A percentile compares a stretch with the other conserved stretches of the same genome.
phyloP scores from a whole-genome alignment of 2,329 filamentous ascomycete species.

The Fusarium sublunatum region DNA sequence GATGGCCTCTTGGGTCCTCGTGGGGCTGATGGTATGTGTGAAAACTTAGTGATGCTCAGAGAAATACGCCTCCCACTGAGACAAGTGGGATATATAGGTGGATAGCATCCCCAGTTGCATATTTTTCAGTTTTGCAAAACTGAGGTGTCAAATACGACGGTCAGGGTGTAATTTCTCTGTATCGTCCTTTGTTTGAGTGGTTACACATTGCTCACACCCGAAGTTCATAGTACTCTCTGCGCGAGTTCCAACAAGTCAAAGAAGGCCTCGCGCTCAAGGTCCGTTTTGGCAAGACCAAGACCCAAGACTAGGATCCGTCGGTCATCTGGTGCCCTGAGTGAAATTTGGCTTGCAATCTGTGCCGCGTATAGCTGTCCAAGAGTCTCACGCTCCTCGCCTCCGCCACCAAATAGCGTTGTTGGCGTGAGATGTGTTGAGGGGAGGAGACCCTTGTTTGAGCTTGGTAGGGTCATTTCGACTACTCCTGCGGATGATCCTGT shows the following conservation, averaged over 20 bases:
- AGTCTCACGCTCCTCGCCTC: slow-evolving; percentile 81
- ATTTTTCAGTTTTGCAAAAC: not conserved
- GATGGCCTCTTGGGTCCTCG: not conserved
- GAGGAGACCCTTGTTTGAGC: slow-evolving; percentile 63
- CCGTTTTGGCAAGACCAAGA: slow-evolving; percentile 65
- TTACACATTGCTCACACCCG: not conserved
- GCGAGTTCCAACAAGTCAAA: slow-evolving; percentile 74
- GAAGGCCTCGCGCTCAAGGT: slow-evolving; percentile 66
- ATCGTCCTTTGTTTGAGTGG: too few relatives aligned
- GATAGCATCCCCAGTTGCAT: not conserved
- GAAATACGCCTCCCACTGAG: not conserved
- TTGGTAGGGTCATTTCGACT: slow-evolving; percentile 69
- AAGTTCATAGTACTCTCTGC: slow-evolving; percentile 63
- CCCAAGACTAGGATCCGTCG: slow-evolving; percentile 71
- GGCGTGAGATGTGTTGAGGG: slow-evolving; percentile 87
- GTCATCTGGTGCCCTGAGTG: slow-evolving; percentile 75
- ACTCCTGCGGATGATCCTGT: slow-evolving; percentile 72
- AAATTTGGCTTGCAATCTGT: slow-evolving; percentile 85
- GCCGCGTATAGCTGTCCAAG: slow-evolving; percentile 89
- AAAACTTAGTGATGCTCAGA: not conserved
- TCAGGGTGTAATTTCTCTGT: too few relatives aligned
- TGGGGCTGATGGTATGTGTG: not conserved
- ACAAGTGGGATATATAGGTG: too few relatives aligned
- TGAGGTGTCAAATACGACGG: not conserved
- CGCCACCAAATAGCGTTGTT: slow-evolving; percentile 86